Conservation (phyloP, 257 asterid genomes). For the Solanum paucissectum region DNA sequence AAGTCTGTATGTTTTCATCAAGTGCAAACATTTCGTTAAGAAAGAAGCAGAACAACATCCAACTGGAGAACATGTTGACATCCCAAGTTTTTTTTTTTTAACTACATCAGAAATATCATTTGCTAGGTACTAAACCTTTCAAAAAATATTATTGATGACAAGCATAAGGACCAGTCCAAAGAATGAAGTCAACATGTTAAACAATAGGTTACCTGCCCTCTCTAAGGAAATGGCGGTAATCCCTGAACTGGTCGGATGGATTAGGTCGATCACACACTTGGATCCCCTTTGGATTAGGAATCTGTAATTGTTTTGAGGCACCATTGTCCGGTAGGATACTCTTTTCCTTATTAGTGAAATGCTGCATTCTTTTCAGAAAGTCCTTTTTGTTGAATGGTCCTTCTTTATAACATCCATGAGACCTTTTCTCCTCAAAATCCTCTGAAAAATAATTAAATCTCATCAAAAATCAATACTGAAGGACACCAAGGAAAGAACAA, state of each 20-base stretch:
- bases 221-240: slow-evolving; percentile 63
- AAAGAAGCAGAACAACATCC: background rate
- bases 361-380: slow-evolving; percentile 26
- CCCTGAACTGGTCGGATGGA: slow-evolving; percentile 53
- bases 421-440: slow-evolving; percentile 26
- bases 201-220: slow-evolving; percentile 59
- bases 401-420: slow-evolving; percentile 25
- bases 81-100: background rate
- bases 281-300: slow-evolving; percentile 39
- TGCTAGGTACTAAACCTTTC: background rate
- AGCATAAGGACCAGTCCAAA: background rate
- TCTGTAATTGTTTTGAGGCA: slow-evolving; percentile 14
- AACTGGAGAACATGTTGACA: background rate
- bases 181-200: background rate
- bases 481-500: background rate
- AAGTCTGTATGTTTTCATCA: background rate
- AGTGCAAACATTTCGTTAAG: background rate
- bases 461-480: background rate
- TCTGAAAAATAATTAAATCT: slow-evolving; percentile 23
- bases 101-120: background rate
- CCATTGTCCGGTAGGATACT: slow-evolving; percentile 14
- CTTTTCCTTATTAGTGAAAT: slow-evolving; percentile 24
- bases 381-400: slow-evolving; percentile 28
- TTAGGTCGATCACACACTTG: slow-evolving; percentile 22
- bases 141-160: background rate